These are phyloP conservation scores for Pisolithus thermaeus DNA, from an alignment of 1,284 basidiomycete genomes.

Conservation along the genomic window DNA sequence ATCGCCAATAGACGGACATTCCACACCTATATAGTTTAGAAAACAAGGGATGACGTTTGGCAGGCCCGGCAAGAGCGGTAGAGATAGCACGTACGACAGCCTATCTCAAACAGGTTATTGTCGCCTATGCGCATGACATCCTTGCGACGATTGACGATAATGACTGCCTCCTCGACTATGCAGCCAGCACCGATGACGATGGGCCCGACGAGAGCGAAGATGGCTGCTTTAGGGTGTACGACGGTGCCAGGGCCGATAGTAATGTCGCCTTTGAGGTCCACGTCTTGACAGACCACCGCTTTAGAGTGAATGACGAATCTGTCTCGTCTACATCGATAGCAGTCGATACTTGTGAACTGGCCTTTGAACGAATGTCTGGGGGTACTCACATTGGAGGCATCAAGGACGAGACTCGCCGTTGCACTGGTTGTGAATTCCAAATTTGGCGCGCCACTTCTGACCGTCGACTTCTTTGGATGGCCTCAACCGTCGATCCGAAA, in stretches of 20 bases:
- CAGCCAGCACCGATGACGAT: slow-evolving; percentile 85
- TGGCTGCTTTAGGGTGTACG: slow-evolving; percentile 90
- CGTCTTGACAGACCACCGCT: slow-evolving; percentile 83
- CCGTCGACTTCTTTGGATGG: too few relatives aligned
- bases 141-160: slow-evolving; percentile 83
- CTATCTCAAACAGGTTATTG: slow-evolving; percentile 90
- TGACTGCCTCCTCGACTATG: slow-evolving; percentile 87
- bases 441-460: too few relatives aligned
- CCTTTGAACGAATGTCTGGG: not conserved
- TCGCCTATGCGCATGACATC: slow-evolving; percentile 90
- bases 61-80: not conserved
- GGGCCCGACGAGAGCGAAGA: slow-evolving; percentile 82
- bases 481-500: too few relatives aligned
- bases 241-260: slow-evolving; percentile 88
- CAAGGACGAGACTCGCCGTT: not conserved
- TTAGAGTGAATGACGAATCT: slow-evolving; percentile 76
- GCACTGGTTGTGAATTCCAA: too few relatives aligned
- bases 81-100: slow-evolving; percentile 59
- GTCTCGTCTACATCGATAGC: slow-evolving; percentile 48
- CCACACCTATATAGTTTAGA: slow-evolving; percentile 55
- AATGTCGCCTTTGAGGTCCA: slow-evolving; percentile 85
- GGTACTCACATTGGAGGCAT: slow-evolving; percentile 7
- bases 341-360: not conserved
- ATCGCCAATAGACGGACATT: slow-evolving; percentile 77
- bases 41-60: not conserved